phyloP scores from a whole-genome alignment of 2,329 filamentous ascomycete species.

The Claviceps maximensis region DNA sequence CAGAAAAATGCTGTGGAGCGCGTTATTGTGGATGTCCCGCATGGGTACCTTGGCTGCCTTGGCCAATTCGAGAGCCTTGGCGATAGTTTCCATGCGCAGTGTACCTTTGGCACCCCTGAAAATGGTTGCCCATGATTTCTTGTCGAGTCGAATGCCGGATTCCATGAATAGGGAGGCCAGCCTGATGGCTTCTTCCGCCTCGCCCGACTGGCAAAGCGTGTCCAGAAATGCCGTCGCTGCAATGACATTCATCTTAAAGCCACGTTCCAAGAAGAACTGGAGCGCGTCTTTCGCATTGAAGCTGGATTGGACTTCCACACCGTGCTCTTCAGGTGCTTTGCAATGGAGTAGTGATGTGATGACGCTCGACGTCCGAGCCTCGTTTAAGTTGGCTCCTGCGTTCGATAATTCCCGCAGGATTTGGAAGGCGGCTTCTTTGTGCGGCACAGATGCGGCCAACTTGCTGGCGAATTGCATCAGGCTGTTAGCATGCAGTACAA shows the following conservation, averaged over 20 bases:
- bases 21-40: conserved; percentile 22
- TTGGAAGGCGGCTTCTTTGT: conserved; percentile 30
- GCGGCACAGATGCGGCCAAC: conserved; percentile 25
- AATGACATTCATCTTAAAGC: conserved; percentile 48
- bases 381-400: conserved; percentile 30
- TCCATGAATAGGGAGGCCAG: conserved; percentile 21
- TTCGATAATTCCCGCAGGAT: conserved; percentile 26
- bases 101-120: conserved; percentile 55
- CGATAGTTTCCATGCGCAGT: conserved; percentile 39
- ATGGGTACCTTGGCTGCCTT: conserved; percentile 35
- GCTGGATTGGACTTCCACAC: conserved; percentile 7
- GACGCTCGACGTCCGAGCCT: conserved; percentile 33
- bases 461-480: conserved; percentile 32
- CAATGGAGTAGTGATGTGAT: conserved; percentile 46
- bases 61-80: conserved; percentile 21
- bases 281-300: conserved; percentile 21
- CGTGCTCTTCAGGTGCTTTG: conserved; percentile 9
- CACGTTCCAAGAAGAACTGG: conserved; percentile 39
- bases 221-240: conserved; percentile 56
- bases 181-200: conserved; percentile 22
- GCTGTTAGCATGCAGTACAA: conserved; percentile 28
- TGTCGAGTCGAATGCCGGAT: conserved; percentile 46
- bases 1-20: conserved; percentile 36
- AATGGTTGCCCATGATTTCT: conserved; percentile 53
- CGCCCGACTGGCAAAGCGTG: conserved; percentile 47